Conservation (phyloP, 768 basidiomycete genomes). For the Tylopilus sp. region DNA sequence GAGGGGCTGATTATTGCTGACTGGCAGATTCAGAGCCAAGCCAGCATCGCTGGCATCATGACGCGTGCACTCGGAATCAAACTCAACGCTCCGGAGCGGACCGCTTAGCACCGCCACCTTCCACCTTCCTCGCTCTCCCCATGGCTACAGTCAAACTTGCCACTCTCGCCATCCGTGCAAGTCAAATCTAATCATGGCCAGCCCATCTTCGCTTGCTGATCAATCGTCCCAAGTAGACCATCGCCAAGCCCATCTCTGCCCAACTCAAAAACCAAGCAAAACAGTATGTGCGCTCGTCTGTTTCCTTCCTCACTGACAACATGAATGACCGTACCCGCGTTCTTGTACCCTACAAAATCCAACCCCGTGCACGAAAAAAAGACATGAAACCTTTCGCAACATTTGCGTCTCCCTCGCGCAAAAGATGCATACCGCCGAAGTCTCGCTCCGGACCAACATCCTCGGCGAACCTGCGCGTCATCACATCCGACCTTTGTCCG, state of each 20-base stretch:
- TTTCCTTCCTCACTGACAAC: background rate
- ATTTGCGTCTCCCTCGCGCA: constrained; percentile 76
- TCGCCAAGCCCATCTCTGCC: constrained; percentile 77
- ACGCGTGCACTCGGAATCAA: too few relatives aligned
- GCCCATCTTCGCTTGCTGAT: background rate
- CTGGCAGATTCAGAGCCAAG: too few relatives aligned
- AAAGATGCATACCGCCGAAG: constrained; percentile 69
- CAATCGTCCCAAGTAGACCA: constrained; percentile 45
- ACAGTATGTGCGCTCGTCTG: constrained; percentile 49
- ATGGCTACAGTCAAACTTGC: constrained; percentile 79
- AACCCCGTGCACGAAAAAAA: constrained; percentile 18
- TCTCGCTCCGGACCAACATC: constrained; percentile 68
- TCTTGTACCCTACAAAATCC: too few relatives aligned
- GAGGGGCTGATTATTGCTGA: too few relatives aligned
- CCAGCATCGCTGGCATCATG: too few relatives aligned
- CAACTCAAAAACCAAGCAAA: constrained; percentile 68
- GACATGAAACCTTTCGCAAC: constrained; percentile 69
- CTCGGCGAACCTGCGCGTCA: constrained; percentile 69
- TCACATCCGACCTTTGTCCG: constrained; percentile 72
- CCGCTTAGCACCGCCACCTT: background rate
- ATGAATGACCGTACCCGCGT: background rate
- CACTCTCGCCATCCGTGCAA: constrained; percentile 69
- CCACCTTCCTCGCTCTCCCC: background rate
- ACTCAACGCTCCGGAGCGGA: too few relatives aligned
- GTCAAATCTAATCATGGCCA: constrained; percentile 26